Percentiles rank a stretch among this genome's conserved stretches.
Evolutionary conservation across 495 filamentous ascomycete species (phyloP).

Genomic region (Penicillium fimorum): DNA sequence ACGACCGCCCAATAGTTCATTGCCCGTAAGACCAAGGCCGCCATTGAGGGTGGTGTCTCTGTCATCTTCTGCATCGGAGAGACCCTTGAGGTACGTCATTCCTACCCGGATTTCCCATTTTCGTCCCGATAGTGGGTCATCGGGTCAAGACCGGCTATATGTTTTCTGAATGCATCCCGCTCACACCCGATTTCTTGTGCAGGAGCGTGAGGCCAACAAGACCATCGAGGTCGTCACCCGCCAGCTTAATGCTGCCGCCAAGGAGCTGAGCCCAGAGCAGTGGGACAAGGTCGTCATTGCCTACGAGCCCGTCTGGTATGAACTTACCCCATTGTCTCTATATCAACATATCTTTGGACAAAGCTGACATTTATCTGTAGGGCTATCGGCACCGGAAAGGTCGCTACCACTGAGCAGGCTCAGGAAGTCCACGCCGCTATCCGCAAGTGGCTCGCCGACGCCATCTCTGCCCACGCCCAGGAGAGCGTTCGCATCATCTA

Average conservation of each 20-base stretch:
- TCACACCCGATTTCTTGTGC: constrained; percentile 29
- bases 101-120: constrained; percentile 25
- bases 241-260: constrained; percentile 67
- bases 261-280: constrained; percentile 63
- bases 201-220: constrained; percentile 81
- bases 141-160: constrained; percentile 21
- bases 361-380: constrained; percentile 26
- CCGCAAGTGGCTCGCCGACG: constrained; percentile 77
- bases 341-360: not conserved
- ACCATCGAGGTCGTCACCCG: constrained; percentile 87
- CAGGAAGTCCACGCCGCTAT: constrained; percentile 95
- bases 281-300: constrained; percentile 95
- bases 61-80: constrained; percentile 98
- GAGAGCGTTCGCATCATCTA: constrained; percentile 89
- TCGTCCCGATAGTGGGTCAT: constrained; percentile 29
- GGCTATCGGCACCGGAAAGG: constrained; percentile 97
- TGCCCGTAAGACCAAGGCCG: constrained; percentile 87
- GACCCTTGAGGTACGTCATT: constrained; percentile 66
- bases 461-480: constrained; percentile 67
- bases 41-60: constrained; percentile 78
- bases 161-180: constrained; percentile 21
- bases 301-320: constrained; percentile 95
- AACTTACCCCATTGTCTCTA: not conserved
- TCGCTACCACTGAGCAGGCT: constrained; percentile 88
- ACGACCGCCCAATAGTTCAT: constrained; percentile 54